Percentiles rank a stretch among this genome's conserved stretches.
These are phyloP conservation scores for Somion occarium DNA, from an alignment of 1,284 basidiomycete genomes.

Conservation along the genomic window DNA sequence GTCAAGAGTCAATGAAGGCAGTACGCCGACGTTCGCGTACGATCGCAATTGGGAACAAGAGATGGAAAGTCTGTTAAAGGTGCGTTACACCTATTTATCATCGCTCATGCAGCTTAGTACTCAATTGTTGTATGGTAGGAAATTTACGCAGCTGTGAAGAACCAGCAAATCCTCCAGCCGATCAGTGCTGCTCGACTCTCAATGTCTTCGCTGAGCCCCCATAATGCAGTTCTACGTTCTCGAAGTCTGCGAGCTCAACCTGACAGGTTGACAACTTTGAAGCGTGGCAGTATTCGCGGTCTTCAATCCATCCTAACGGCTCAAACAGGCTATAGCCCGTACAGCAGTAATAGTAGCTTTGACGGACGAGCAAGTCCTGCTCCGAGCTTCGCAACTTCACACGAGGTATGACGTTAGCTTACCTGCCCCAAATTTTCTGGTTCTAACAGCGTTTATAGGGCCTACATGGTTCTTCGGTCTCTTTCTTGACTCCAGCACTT, in stretches of 20 bases:
- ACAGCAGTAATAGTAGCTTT: slow-evolving; percentile 75
- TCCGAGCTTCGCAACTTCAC: slow-evolving; percentile 82
- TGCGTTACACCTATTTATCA: slow-evolving; percentile 26
- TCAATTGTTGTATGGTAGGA: slow-evolving; percentile 50
- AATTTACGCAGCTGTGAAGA: slow-evolving; percentile 90
- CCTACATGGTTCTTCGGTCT: slow-evolving; percentile 30
- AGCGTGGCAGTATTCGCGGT: slow-evolving; percentile 86
- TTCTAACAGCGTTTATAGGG: slow-evolving; percentile 23
- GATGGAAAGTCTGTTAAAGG: slow-evolving; percentile 83
- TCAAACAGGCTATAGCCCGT: slow-evolving; percentile 59
- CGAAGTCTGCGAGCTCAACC: slow-evolving; percentile 59
- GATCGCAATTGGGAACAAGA: slow-evolving; percentile 78
- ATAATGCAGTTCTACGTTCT: slow-evolving; percentile 50
- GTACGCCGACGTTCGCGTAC: slow-evolving; percentile 38
- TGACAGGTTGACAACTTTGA: slow-evolving; percentile 74
- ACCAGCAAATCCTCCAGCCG: slow-evolving; percentile 87
- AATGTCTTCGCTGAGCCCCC: slow-evolving; percentile 47
- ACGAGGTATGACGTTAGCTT: slow-evolving; percentile 52
- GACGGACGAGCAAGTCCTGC: slow-evolving; percentile 87
- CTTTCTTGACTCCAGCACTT: slow-evolving; percentile 73
- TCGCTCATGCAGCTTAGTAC: slow-evolving; percentile 9
- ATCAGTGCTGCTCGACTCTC: slow-evolving; percentile 46
- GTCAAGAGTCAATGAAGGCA: slow-evolving; percentile 29
- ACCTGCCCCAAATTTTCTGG: not conserved
- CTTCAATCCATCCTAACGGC: slow-evolving; percentile 71